Evolutionary conservation across 345 rosid genomes (phyloP), one percentile per base, ranked within the genome.

Genomic region (Psidium guajava): DNA sequence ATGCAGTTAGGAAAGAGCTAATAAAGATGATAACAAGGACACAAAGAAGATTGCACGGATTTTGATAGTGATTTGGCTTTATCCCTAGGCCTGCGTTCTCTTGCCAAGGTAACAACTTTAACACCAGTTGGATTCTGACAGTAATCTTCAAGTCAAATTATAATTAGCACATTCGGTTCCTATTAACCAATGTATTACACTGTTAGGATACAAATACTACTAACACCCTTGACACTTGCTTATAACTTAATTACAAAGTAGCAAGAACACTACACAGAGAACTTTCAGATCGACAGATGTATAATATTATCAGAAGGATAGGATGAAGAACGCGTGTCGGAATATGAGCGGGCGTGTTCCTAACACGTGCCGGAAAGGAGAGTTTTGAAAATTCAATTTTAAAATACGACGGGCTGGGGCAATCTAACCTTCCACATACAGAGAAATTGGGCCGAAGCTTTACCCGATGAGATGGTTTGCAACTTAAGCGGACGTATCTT

Each of bases 51-150:
- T 27, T 59, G 73, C 27, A 28, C 1, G 14, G 20, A 59, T 15
- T 13, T 27, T 59, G 13, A n/a, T 13, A 59, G 40, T 6, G 73
- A 2, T 59, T 59, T 16, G 32, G 6, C 13, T 59, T 58, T n/a
- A 59, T 59, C 18, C 18, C 18, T 15, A 6, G 27, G 40, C 73
- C 8, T 59, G 2, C 56, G 22, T 6, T 6, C 1, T n/a, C 73
- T 13, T 59, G 4, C 16, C 56, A 54, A 18, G 56, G 56, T 54
- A 54, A 54, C 3, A 6, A 40, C 73, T 18, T 59, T 36, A 27
- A 59, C 4, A 14, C 8, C 8, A 3, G 15, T 0, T 0, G 3
- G 20, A 28, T 59, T 59, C 36, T 18, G 11, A 0, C 6, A 59
- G 36, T 59, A 13, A 27, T 59, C 73, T 59, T 27, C 8, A 59